Evolutionary conservation across 768 basidiomycete species (phyloP).

Genomic region (Kwoniella bestiolae): DNA sequence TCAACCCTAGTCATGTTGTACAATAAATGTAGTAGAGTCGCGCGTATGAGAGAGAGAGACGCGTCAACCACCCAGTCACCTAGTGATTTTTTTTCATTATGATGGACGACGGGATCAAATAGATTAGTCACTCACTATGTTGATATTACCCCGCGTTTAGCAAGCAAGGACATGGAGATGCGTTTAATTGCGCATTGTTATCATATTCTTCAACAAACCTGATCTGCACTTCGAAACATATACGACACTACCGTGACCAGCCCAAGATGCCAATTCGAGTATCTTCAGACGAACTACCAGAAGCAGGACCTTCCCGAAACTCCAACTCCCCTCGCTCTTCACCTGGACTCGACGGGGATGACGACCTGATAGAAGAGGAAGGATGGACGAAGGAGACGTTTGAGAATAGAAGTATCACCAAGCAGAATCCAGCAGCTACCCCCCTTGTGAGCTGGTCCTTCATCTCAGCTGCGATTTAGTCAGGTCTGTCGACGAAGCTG

Average conservation of each 20-base stretch:
- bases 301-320: slow-evolving; percentile 23
- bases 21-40: background rate
- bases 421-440: background rate
- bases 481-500: too few relatives aligned
- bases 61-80: too few relatives aligned
- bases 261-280: slow-evolving; percentile 12
- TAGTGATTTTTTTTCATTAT: slow-evolving; percentile 7
- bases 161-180: too few relatives aligned
- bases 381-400: slow-evolving; percentile 46
- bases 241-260: too few relatives aligned
- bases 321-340: background rate
- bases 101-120: slow-evolving; percentile 14
- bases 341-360: slow-evolving; percentile 1
- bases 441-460: background rate
- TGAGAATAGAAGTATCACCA: slow-evolving; percentile 15
- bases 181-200: too few relatives aligned
- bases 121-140: background rate
- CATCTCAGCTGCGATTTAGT: too few relatives aligned
- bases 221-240: too few relatives aligned
- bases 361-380: slow-evolving; percentile 27
- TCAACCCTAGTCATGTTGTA: slow-evolving; percentile 3
- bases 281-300: background rate
- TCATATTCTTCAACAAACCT: too few relatives aligned
- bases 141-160: slow-evolving; percentile 11
- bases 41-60: background rate